These are phyloP conservation scores for Saccharomycopsis capsularis DNA, from an alignment of 805 yeast species.

Conservation along the genomic window DNA sequence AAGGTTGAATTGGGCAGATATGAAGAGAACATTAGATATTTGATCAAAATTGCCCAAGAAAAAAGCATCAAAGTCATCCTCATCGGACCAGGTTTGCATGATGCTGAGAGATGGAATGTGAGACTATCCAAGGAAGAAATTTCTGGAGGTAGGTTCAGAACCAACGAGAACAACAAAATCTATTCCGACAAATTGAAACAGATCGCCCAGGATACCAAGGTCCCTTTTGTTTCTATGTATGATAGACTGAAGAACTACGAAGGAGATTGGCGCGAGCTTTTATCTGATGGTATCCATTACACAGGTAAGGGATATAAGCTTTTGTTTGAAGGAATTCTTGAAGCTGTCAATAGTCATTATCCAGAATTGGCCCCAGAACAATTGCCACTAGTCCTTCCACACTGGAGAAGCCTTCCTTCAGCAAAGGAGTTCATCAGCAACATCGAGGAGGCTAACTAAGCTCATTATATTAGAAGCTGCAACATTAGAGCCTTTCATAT, in stretches of 20 bases:
- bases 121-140: slow-evolving; percentile 30
- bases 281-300: slow-evolving; percentile 57
- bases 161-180: slow-evolving; percentile 35
- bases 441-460: background rate
- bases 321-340: slow-evolving; percentile 38
- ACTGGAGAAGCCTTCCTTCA: slow-evolving; percentile 28
- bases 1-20: slow-evolving; percentile 47
- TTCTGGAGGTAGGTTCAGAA: slow-evolving; percentile 37
- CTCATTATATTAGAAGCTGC: too few relatives aligned
- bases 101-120: slow-evolving; percentile 36
- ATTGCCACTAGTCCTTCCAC: slow-evolving; percentile 33
- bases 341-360: slow-evolving; percentile 34
- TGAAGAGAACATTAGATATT: slow-evolving; percentile 37
- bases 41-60: slow-evolving; percentile 36
- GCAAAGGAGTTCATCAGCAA: background rate
- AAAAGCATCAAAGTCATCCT: slow-evolving; percentile 47
- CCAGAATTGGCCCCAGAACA: slow-evolving; percentile 44
- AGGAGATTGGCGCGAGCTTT: slow-evolving; percentile 35
- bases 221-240: slow-evolving; percentile 57
- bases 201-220: slow-evolving; percentile 38
- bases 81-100: slow-evolving; percentile 58
- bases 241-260: slow-evolving; percentile 32
- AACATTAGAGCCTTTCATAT: too few relatives aligned
- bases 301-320: slow-evolving; percentile 46
- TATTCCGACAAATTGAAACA: slow-evolving; percentile 47